Evolutionary conservation across 1,139 yeast species (phyloP).

Genomic region (Lodderomyces theae): DNA sequence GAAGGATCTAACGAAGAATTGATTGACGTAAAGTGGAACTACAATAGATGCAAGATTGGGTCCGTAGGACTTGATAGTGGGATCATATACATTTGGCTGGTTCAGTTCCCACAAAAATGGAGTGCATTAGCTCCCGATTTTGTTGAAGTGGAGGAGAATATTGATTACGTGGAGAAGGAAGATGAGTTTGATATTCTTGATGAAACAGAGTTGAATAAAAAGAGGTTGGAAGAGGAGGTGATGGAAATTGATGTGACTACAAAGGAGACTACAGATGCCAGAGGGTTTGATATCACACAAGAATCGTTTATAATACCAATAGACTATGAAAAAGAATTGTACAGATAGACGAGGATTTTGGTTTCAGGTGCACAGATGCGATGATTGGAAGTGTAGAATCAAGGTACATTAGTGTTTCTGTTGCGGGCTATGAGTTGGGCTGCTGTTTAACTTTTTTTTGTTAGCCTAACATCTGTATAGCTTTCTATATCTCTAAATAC

Average conservation of each 20-base stretch:
- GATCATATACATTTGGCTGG: conserved; percentile 76
- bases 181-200: conserved; percentile 88
- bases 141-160: conserved; percentile 89
- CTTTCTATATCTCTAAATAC: too few relatives aligned
- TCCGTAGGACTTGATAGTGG: conserved; percentile 93
- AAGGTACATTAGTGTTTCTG: too few relatives aligned
- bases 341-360: background rate
- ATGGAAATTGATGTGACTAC: conserved; percentile 65
- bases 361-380: too few relatives aligned
- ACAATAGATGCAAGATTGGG: conserved; percentile 67
- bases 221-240: conserved; percentile 64
- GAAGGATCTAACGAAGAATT: conserved; percentile 92
- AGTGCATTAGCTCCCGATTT: conserved; percentile 96
- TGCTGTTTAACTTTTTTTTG: too few relatives aligned
- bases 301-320: conserved; percentile 47
- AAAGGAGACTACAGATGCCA: conserved; percentile 60
- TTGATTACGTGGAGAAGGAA: conserved; percentile 82
- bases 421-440: too few relatives aligned
- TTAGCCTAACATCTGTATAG: too few relatives aligned
- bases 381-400: too few relatives aligned
- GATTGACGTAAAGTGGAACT: conserved; percentile 85
- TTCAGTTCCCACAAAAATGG: conserved; percentile 89
- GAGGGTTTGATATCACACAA: conserved; percentile 53
- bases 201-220: conserved; percentile 58
- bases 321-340: conserved; percentile 25